These are phyloP conservation scores for Mangifera indica DNA, from an alignment of 345 rosid genomes.

Conservation along the genomic window DNA sequence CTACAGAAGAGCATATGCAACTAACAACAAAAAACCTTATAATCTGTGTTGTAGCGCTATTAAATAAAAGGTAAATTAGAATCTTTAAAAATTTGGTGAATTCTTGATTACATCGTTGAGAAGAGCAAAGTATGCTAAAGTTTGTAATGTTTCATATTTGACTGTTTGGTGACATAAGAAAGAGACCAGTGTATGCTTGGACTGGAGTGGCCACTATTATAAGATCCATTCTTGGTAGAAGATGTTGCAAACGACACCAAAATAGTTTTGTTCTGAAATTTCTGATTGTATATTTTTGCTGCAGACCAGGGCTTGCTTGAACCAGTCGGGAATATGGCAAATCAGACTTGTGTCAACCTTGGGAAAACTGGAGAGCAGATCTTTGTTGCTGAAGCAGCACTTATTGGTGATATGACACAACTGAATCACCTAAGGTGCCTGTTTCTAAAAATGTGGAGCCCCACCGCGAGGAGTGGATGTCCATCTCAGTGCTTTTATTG, in stretches of 20 bases:
- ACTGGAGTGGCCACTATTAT: slow-evolving; percentile 14
- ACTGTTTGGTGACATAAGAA: slow-evolving; percentile 9
- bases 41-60: not conserved
- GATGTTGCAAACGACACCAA: not conserved
- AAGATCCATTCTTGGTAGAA: slow-evolving; percentile 6
- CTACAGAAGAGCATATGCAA: not conserved
- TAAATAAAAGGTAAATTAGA: not conserved
- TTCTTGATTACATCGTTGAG: not conserved
- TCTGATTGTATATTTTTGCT: slow-evolving; percentile 18
- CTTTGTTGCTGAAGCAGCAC: slow-evolving; percentile 31
- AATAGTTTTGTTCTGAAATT: slow-evolving; percentile 17
- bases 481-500: slow-evolving; percentile 33
- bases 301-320: slow-evolving; percentile 30
- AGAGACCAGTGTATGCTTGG: slow-evolving; percentile 14
- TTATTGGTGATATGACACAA: slow-evolving; percentile 25
- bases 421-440: slow-evolving; percentile 28
- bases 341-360: slow-evolving; percentile 40
- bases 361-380: slow-evolving; percentile 28
- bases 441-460: slow-evolving; percentile 29
- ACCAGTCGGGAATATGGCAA: slow-evolving; percentile 27
- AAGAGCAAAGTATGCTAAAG: slow-evolving; percentile 3
- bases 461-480: slow-evolving; percentile 45
- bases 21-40: not conserved
- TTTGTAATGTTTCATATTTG: slow-evolving; percentile 14
- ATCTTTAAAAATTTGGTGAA: not conserved